Evolutionary conservation across 192 early-diverging fungal species (phyloP).

Genomic region (Backusella psychrophila): DNA sequence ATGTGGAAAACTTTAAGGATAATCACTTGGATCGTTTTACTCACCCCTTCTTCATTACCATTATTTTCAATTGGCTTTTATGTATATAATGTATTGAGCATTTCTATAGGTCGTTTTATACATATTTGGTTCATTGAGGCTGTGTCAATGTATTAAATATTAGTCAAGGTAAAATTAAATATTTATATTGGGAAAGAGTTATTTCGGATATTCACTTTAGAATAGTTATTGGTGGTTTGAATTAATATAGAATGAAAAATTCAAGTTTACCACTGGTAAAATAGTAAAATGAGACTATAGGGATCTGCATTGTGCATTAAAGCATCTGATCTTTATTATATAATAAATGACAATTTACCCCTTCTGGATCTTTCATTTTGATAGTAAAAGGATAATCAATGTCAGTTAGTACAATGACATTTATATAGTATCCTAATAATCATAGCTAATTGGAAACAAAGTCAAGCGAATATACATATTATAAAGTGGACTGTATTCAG

Average conservation of each 20-base stretch:
- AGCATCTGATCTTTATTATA: neutral
- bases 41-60: neutral
- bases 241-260: neutral
- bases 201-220: neutral
- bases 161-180: neutral
- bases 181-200: neutral
- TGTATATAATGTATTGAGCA: neutral
- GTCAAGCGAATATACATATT: neutral
- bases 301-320: constrained; percentile 4
- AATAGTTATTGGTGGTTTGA: neutral
- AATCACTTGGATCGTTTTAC: neutral
- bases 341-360: neutral
- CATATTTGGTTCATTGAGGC: neutral
- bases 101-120: neutral
- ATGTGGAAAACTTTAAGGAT: neutral
- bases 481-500: neutral
- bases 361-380: neutral
- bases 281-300: neutral
- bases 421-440: neutral
- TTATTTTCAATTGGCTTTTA: neutral
- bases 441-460: neutral
- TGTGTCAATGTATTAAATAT: neutral
- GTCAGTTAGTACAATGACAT: neutral
- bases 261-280: neutral
- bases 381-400: neutral